Base-by-base conservation (phyloP, 1,139 yeast species). In the Yamadazyma siamensis region DNA sequence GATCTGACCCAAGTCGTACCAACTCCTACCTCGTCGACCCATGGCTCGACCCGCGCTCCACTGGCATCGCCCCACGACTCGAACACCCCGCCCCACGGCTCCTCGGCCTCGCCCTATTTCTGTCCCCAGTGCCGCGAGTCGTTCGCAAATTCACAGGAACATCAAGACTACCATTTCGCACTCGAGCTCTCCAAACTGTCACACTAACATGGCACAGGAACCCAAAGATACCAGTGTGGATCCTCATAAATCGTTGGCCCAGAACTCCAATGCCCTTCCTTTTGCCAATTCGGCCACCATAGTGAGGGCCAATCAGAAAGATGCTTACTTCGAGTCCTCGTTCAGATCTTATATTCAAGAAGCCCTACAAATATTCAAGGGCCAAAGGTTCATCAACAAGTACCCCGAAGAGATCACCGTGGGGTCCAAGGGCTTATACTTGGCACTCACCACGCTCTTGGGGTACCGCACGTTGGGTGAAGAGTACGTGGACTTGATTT, bases 391-490 rank as follows among this genome's bases (percentile, higher is more conserved):
- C 48, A 67, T 80, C 10, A 82, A 83, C 46, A 61, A 72, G 5
- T 73, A 80, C 46, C 76, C 83, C 1, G 71, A 75, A 29, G 87
- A 82, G 44, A 65, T 88, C 15, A 62, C 80, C 1, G 70, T 77
- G 0, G 55, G 64, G 2, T 75, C 84, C 4, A 75, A 80, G 34
- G 58, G 80, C 2, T 32, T 79, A 1, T 88, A 89, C 47, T 62
- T 86, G 16, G 61, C 69, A 2, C 59, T 86, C 22, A 89, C 96
- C 0, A 87, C 96, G 0, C 54, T 83, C 11, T 40, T 76, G 4
- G 91, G 94, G 0, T 77, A 86, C 4, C 66, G 94, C 34, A 89
- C 97, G 0, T 61, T 89, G 20, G 98, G 98, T 0, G 97, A 89
- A 52, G 97, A 91, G 56, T 89, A 89, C 54, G 91, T 89, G 12